A percentile compares a stretch with the other conserved stretches of the same genome.
phyloP scores from a whole-genome alignment of 164 flowering plant genomes.

The Berberis vulgaris region DNA sequence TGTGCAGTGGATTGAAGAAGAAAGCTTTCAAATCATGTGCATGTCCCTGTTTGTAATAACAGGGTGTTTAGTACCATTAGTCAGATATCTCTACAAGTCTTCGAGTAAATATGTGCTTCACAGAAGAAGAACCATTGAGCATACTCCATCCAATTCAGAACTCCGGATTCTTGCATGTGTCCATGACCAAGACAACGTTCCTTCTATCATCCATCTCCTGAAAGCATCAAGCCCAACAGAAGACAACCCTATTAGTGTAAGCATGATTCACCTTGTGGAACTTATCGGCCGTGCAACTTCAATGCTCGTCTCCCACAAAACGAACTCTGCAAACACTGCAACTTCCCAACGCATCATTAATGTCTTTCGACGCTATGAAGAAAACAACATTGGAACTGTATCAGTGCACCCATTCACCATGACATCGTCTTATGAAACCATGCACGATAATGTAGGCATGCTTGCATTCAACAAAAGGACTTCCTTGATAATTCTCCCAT shows the following conservation, averaged over 20 bases:
- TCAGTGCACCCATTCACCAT: constrained; percentile 17
- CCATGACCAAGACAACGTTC: constrained; percentile 10
- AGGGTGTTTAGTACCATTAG: neutral
- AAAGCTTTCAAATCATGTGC: neutral
- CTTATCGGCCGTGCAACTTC: constrained; percentile 14
- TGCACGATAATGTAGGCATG: constrained; percentile 41
- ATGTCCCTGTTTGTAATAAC: neutral
- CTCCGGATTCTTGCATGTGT: constrained; percentile 7
- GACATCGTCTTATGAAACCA: constrained; percentile 30
- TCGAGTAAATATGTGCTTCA: neutral
- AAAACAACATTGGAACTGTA: neutral
- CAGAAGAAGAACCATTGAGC: constrained; percentile 4
- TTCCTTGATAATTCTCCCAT: constrained; percentile 38
- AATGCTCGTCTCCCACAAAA: constrained; percentile 5
- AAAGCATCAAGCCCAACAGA: constrained; percentile 12
- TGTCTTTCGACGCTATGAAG: constrained; percentile 9
- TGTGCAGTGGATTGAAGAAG: neutral
- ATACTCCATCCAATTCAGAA: neutral
- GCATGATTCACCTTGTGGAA: constrained; percentile 12
- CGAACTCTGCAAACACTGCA: neutral
- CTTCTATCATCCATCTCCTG: constrained; percentile 11
- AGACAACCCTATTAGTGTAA: constrained; percentile 2
- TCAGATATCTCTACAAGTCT: neutral
- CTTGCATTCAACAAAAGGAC: constrained; percentile 27
- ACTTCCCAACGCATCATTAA: constrained; percentile 5